These are phyloP conservation scores for Pueraria montana DNA, from an alignment of 306 rosid genomes.

Conservation along the genomic window DNA sequence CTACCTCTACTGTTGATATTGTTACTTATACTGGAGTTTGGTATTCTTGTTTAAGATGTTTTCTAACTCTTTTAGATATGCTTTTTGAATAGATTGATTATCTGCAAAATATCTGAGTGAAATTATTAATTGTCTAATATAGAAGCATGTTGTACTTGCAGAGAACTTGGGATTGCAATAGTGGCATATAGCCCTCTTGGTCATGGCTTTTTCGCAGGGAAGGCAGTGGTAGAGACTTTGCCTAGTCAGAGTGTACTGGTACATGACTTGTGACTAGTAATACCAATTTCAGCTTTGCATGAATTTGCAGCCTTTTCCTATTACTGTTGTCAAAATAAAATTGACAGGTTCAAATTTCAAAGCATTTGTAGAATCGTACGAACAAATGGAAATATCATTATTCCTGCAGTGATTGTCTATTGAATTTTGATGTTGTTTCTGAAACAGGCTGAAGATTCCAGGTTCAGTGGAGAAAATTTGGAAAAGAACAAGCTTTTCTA, in stretches of 20 bases:
- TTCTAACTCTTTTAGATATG: constrained; percentile 11
- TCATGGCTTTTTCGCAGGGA: constrained; percentile 77
- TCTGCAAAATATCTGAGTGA: background rate
- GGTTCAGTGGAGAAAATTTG: constrained; percentile 58
- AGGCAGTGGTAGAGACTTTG: constrained; percentile 66
- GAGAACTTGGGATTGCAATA: constrained; percentile 77
- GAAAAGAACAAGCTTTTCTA: constrained; percentile 70
- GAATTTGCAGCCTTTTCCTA: constrained; percentile 23
- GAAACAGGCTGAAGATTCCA: constrained; percentile 51
- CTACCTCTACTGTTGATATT: background rate
- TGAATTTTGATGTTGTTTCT: constrained; percentile 34
- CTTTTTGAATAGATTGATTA: background rate
- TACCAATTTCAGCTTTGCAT: constrained; percentile 10
- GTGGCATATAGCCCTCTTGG: constrained; percentile 82
- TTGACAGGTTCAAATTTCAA: background rate
- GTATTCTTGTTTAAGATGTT: constrained; percentile 4
- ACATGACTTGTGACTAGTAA: background rate
- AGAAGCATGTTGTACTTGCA: constrained; percentile 34
- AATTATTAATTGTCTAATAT: background rate
- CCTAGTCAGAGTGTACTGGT: constrained; percentile 67
- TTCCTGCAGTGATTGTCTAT: constrained; percentile 2
- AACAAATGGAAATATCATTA: too few relatives aligned
- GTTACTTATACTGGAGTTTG: too few relatives aligned
- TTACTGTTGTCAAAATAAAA: constrained; percentile 8
- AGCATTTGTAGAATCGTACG: background rate